Conservation (phyloP, 148 eudicot genomes). For the Chenopodium formosanum region DNA sequence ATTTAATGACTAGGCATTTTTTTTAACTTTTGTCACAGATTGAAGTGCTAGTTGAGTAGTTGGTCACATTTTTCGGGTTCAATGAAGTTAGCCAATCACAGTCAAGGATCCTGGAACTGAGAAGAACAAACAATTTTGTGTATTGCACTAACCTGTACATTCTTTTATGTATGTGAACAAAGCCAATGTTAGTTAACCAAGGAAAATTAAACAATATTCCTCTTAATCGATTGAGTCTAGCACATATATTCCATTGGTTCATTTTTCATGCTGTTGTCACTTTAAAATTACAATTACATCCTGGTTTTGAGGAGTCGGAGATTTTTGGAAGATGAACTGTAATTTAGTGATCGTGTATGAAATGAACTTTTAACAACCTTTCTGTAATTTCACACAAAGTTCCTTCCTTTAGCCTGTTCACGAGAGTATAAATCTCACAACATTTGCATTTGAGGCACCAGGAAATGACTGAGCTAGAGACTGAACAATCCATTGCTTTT, state of each 20-base stretch:
- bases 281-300: neutral
- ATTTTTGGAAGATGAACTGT: neutral
- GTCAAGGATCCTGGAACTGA: constrained; percentile 15
- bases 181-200: neutral
- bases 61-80: neutral
- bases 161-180: neutral
- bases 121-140: constrained; percentile 4
- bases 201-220: neutral
- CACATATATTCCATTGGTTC: constrained; percentile 4
- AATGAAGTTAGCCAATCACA: neutral
- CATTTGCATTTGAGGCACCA: too few species aligned
- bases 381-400: too few species aligned
- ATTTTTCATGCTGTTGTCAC: constrained; percentile 9
- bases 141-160: neutral
- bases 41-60: neutral
- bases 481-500: too few species aligned
- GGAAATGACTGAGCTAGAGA: too few species aligned
- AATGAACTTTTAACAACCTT: too few species aligned
- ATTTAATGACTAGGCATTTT: neutral
- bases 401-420: too few species aligned
- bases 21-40: neutral
- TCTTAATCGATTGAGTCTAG: neutral
- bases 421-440: too few species aligned
- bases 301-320: too few species aligned
- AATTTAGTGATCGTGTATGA: too few species aligned